Base-by-base conservation (phyloP, 257 asterid species). In the Jasminum sambac region DNA sequence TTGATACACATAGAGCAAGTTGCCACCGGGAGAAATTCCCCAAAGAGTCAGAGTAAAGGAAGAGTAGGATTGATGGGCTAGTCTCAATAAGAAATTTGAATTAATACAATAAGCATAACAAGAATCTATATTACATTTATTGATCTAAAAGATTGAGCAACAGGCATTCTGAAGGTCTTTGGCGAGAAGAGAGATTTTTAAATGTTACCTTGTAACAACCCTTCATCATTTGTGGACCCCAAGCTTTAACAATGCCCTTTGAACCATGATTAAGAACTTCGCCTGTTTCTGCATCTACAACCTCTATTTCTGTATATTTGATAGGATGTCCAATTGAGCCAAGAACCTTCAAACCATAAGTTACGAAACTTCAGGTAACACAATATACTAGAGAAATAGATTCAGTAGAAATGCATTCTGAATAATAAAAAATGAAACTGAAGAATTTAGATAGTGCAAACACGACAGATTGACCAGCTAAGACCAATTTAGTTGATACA, bases 201-300 rank as follows among this genome's bases (percentile, higher is more conserved):
- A 40, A 70, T 10, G 48, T 9, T 72, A 92, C 98, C 96, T 90
- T 90, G 81, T 87, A 93, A 72, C 90, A 93, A 63, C 97, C 97
- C 72, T 84, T 87, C 98, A 95, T 95, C 70, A 95, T 85, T 83
- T 77, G 96, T 60, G 96, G 98, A 14, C 99, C 99, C 82, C 85
- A 84, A 76, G 73, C 90, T 86, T 95, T 86, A 78, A 95, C 85
- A 30, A 88, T 84, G 81, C 98, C 98, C 75, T 82, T 90, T 2
- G 85, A 84, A 72, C 97, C 96, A 14, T 75, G 12, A 24, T 92
- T 86, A 72, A 93, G 89, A 78, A 66, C 79, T 25, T 57, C 82
- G 84, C 77, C 87, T 4, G 96, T 90, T 79, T 90, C 96, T 25
- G 89, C 80, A 83, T 90, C 91, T n/a, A 90, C 85, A 52, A 93